Evolutionary conservation across 2,329 filamentous ascomycete species (phyloP), one percentile per base, ranked within the genome.

Genomic region (Pseudocercospora fijiensis): DNA sequence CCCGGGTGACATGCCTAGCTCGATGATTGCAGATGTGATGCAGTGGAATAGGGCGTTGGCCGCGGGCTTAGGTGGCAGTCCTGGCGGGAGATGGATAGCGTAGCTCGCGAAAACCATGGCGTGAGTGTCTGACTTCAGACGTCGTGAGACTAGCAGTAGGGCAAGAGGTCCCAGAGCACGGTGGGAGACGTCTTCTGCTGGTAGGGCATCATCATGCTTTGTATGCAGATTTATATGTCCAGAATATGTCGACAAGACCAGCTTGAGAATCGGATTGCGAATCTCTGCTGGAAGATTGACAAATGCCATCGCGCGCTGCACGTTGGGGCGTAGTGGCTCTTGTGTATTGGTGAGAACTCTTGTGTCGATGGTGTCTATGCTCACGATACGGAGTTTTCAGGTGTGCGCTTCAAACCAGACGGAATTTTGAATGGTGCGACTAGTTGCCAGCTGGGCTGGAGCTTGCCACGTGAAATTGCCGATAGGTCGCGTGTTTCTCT

Each of bases 221-320:
- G 18, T 3, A 18, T 20, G 43, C 8, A 47, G 8, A 13, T 28
- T 52, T n/a, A 52, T 28, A 24, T 52, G 49, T n/a, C 49, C 49
- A n/a, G 49, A 52, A 11, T 52, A 52, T 26, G 3, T 11, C 24
- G 49, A 28, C 22, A 52, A 18, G 11, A 26, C 24, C 22, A 52
- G 13, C 6, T 4, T 2, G 49, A 26, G 2, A 22, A 58, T 47
- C 5, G 20, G 8, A 18, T 58, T 58, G 26, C 57, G 57, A 26
- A 58, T 37, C 13, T 58, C 57, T 43, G 57, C 20, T 18, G 57
- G 24, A 2, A 58, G 57, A 26, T 33, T 41, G 24, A 58, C 20
- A n/a, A 58, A 58, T 30, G 55, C 24, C 11, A 5, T 30, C 27
- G 18, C 11, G 7, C 33, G 33, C 24, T 41, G 33, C n/a, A 22